Base-by-base conservation (phyloP, 768 basidiomycete species). In the Leucocoprinus leucothites region DNA sequence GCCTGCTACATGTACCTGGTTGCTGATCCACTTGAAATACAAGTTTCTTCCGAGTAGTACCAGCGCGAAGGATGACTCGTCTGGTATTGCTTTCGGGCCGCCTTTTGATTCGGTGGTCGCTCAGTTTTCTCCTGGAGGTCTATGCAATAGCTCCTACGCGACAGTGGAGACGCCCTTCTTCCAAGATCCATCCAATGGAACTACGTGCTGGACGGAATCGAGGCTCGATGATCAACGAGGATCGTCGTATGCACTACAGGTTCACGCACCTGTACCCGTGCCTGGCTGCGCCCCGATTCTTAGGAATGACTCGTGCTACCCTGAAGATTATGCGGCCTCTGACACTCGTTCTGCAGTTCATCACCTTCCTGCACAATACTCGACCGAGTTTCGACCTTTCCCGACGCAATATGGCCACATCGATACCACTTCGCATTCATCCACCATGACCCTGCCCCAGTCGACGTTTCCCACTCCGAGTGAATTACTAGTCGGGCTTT, bases 401-500 rank as follows among this genome's bases (percentile, higher is more conserved):
- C 22, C 16, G 7, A 40, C 16, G 22, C 47, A 24, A n/a, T 9
- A 16, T 19, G 40, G 22, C 16, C 18, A 42, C 14, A n/a, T 13
- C 40, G 13, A 5, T 25, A 8, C 22, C 21, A 18, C 18, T 13
- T 19, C 40, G 21, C 47, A 34, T 9, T 38, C 14, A 24, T 9
- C 48, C 18, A 21, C 2, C 19, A 19, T 22, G 8, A 7, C 48
- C 5, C 4, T 38, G 16, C 11, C 31, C 3, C 53, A 48, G 21
- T 57, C 65, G 1, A 82, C 78, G 2, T 86, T 88, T 60, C 86
- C 79, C 1, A 88, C 86, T 0, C 86, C 86, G 1, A 81, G 80
- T 35, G 84, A 87, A 60, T 70, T 87, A 26, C 76, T 88, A 48
- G 69, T 71, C 25, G 75, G 84, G 40, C 67, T 81, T 19, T 65